Base-by-base conservation (phyloP, 306 rosid species). In the Ochetophila trinervis region DNA sequence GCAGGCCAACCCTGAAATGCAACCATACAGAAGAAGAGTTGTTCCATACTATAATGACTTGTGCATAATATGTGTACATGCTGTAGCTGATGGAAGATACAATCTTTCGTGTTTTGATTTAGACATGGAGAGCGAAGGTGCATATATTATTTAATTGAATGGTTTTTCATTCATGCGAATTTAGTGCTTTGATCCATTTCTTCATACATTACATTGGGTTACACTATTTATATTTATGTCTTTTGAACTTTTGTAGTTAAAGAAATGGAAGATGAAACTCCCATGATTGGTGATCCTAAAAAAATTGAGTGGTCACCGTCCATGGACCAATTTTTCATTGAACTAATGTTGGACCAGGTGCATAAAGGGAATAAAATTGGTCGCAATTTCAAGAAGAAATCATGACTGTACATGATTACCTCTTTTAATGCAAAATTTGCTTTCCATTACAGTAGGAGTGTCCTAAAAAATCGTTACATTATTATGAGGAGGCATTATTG, bases 11-110 rank as follows among this genome's bases (percentile, higher is more conserved):
- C 83, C 85, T 13, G 85, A 80, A 65, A 73, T 70, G 34, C 82
- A 68, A 54, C 57, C 73, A 13, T 75, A 78, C 69, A 80, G 69
- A 63, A 69, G 72, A 36, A 69, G 59, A 70, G 72, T 56, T 6
- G 53, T 73, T 73, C 79, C 82, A 27, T 35, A 71, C 66, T 80
- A 80, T 70, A 55, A 75, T 24, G 82, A 80, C 66, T 55, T 84
- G 76, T 78, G 84, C 82, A 80, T 72, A 69, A 73, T 84, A 57
- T 84, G 68, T 75, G 86, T 84, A 59, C 80, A 84, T 67, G 60
- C 88, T 62, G 62, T 84, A 72, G 88, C 88, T 44, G 88, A 84
- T 69, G 88, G 88, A 69, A 84, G 88, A 80, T 81, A 78, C 60
- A 80, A 86, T 67, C 84, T 84, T 80, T 84, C 88, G 24, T 84